Conservation (phyloP, 352 stramenopile species). For the Globisporangium cystogenes region DNA sequence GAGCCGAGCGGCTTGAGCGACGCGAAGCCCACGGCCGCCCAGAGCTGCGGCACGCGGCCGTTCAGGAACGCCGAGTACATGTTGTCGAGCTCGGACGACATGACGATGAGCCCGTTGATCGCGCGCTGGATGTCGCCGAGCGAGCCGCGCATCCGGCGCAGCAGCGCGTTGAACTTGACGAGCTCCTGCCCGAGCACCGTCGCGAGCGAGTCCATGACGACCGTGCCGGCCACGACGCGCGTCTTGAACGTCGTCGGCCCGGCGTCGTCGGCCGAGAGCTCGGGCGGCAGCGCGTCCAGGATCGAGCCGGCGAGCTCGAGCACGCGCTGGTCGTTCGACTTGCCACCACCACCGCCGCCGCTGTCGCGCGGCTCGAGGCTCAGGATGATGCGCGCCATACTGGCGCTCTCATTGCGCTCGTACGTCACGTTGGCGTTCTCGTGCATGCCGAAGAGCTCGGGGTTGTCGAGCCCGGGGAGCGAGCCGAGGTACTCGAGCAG, state of each 20-base stretch:
- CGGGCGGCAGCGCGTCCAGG: constrained; percentile 44
- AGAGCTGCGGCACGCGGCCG: constrained; percentile 87
- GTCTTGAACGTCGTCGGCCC: constrained; percentile 91
- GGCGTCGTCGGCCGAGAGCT: constrained; percentile 82
- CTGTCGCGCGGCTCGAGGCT: constrained; percentile 86
- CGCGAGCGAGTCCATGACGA: constrained; percentile 90
- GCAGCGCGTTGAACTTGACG: constrained; percentile 92
- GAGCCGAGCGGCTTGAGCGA: constrained; percentile 91
- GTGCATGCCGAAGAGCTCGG: constrained; percentile 96
- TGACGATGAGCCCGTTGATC: constrained; percentile 90
- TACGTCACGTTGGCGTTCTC: constrained; percentile 95
- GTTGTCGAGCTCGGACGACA: constrained; percentile 94
- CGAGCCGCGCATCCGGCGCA: constrained; percentile 78
- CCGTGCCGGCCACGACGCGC: constrained; percentile 62
- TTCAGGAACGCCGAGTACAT: constrained; percentile 95
- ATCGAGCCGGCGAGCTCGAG: constrained; percentile 71
- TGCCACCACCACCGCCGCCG: constrained; percentile 32
- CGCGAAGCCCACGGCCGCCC: constrained; percentile 87
- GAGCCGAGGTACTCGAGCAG: constrained; percentile 79
- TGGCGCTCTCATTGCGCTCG: constrained; percentile 87
- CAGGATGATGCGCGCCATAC: constrained; percentile 87
- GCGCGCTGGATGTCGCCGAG: constrained; percentile 75
- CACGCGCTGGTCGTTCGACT: constrained; percentile 84
- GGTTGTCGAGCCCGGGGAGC: constrained; percentile 86
- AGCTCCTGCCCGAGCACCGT: constrained; percentile 93